Base-by-base conservation (phyloP, 2,329 filamentous ascomycete species). In the Nothophoma quercina region DNA sequence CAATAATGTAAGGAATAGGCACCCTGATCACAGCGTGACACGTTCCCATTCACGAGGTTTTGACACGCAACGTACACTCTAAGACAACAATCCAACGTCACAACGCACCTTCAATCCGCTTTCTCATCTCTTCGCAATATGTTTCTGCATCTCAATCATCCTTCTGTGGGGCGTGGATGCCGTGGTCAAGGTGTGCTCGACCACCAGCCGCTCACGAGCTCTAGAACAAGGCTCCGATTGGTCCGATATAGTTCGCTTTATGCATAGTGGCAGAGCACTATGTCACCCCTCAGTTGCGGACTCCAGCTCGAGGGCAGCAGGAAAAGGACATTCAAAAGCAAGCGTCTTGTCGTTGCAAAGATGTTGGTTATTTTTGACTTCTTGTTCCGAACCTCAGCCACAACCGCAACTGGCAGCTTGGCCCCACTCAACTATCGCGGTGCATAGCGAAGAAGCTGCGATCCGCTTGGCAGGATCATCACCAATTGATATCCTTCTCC, bases 141-240 rank as follows among this genome's bases (percentile, higher is more conserved):
- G 1, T 19, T 18, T 16, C 3, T 21, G 26, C 10, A 30, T 30
- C 16, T 30, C 10, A n/a, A 22, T 29, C 16, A 30, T 41, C 25
- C 18, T 29, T 15, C 10, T 41, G 25, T 41, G 26, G 26, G 30
- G 18, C 7, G 25, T 30, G 25, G 16, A 19, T 9, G 18, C 6
- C 2, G 18, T 22, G 8, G 10, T 21, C 8, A 22, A 21, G 7
- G 36, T 39, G 3, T 30, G 34, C 21, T 45, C 19, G 38, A 18
- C 38, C 36, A 18, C 19, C 39, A 39, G 35, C 32, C 25, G 38
- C 23, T 38, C 56, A 51, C 57, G 51, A 59, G 56, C 22, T 33
- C 26, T 30, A 21, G n/a, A 22, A 25, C 23, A n/a, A 26, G 18
- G 23, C 18, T 43, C 19, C 29, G 26, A 60, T 60, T 60, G 52